Evolutionary conservation across 345 rosid species (phyloP).

Genomic region (Gossypium stocksii): DNA sequence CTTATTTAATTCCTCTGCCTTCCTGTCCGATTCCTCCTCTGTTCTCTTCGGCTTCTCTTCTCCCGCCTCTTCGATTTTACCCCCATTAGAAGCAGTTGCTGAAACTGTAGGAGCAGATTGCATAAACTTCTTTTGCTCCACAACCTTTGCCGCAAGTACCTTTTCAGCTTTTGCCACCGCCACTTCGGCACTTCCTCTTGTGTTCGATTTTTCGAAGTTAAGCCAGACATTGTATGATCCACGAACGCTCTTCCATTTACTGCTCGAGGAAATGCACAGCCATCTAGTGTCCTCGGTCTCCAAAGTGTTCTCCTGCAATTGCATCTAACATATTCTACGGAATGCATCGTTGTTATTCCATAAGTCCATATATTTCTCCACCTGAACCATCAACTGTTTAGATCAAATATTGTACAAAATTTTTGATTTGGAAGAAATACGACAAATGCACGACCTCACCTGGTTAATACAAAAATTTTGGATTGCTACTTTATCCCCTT

Average conservation of each 20-base stretch:
- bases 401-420: too few relatives aligned
- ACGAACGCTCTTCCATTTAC: slow-evolving; percentile 15
- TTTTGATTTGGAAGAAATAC: too few relatives aligned
- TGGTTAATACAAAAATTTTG: too few relatives aligned
- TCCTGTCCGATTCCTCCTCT: slow-evolving; percentile 63
- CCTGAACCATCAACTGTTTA: too few relatives aligned
- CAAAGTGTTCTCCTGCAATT: too few relatives aligned
- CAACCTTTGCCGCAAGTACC: background rate
- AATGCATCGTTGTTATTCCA: too few relatives aligned
- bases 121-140: slow-evolving; percentile 26
- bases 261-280: slow-evolving; percentile 22
- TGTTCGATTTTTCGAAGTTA: slow-evolving; percentile 28
- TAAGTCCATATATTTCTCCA: too few relatives aligned
- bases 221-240: slow-evolving; percentile 18
- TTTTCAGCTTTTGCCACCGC: background rate
- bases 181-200: slow-evolving; percentile 28
- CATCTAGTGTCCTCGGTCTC: too few relatives aligned
- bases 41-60: slow-evolving; percentile 44
- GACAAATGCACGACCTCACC: too few relatives aligned
- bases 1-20: slow-evolving; percentile 63
- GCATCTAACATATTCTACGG: too few relatives aligned
- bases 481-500: slow-evolving; percentile 27
- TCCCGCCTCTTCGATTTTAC: slow-evolving; percentile 36
- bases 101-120: slow-evolving; percentile 30
- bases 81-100: slow-evolving; percentile 32